A percentile compares a stretch with the other conserved stretches of the same genome.
Evolutionary conservation across 2,329 filamentous ascomycete genomes (phyloP).

Genomic region (Ophiostoma sp.): DNA sequence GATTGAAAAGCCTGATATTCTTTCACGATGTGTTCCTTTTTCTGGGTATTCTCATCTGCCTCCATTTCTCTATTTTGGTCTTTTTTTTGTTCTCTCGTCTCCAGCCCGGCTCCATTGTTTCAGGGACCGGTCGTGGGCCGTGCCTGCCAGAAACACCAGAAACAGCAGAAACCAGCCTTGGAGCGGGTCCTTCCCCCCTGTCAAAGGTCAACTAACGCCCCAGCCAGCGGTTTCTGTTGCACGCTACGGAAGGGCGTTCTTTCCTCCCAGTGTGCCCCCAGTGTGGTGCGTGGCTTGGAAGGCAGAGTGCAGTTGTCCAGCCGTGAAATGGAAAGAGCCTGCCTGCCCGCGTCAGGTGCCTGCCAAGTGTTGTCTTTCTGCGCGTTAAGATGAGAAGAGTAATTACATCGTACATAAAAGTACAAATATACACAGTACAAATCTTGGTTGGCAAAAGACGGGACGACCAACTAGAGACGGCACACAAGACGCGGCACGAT

Average conservation of each 20-base stretch:
- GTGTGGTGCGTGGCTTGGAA: constrained; percentile 6
- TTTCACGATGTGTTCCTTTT: background rate
- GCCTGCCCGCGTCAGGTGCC: background rate
- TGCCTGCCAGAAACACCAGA: constrained; percentile 2
- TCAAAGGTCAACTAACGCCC: background rate
- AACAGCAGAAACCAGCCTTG: constrained; percentile 14
- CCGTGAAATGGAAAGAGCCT: background rate
- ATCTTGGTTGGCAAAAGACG: background rate
- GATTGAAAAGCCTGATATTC: background rate
- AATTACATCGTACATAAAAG: background rate
- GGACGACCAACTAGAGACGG: background rate
- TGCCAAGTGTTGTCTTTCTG: background rate
- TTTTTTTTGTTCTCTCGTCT: constrained; percentile 5
- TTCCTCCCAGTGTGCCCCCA: background rate
- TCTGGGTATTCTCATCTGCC: background rate
- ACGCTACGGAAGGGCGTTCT: constrained; percentile 7
- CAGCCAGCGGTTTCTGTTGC: background rate
- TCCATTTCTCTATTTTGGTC: background rate
- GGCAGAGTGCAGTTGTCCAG: background rate
- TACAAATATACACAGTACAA: background rate
- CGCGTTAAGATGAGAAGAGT: background rate
- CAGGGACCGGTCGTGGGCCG: constrained; percentile 7
- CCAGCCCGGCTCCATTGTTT: background rate
- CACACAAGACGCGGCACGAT: background rate
- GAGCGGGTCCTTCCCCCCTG: background rate